phyloP scores from a whole-genome alignment of 495 filamentous ascomycete species.

The Oidiodendron maius region DNA sequence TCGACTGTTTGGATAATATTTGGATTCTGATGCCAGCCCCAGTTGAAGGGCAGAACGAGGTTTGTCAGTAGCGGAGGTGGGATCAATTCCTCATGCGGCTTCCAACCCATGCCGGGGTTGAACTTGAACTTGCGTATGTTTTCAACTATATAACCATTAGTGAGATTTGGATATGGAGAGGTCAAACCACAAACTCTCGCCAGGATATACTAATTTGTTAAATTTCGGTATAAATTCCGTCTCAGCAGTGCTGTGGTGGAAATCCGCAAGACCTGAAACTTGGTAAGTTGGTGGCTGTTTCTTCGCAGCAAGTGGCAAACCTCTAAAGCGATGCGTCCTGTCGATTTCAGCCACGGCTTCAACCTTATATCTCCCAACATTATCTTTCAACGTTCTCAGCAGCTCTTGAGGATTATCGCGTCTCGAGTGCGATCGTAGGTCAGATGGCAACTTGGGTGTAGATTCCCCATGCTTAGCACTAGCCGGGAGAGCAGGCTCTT shows the following conservation, averaged over 20 bases:
- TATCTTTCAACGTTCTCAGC: constrained; percentile 64
- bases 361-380: constrained; percentile 59
- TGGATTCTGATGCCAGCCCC: constrained; percentile 49
- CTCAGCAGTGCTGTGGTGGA: constrained; percentile 60
- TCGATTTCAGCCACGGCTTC: constrained; percentile 67
- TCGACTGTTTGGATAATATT: constrained; percentile 31
- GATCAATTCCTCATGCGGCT: constrained; percentile 59
- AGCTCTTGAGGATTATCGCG: constrained; percentile 41
- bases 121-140: constrained; percentile 73
- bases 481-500: not conserved
- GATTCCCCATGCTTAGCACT: not conserved
- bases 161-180: not conserved
- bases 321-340: constrained; percentile 81
- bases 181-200: constrained; percentile 46
- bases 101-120: constrained; percentile 53
- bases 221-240: constrained; percentile 62
- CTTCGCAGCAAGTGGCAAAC: constrained; percentile 28
- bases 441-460: not conserved
- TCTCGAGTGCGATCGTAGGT: constrained; percentile 29
- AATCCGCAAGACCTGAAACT: constrained; percentile 51
- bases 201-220: constrained; percentile 55
- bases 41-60: constrained; percentile 62
- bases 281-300: no score
- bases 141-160: constrained; percentile 11
- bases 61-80: constrained; percentile 73